A percentile compares a stretch with the other conserved stretches of the same genome.
phyloP scores from a whole-genome alignment of 441 rosid species.

The Euphorbia schlechtendalii region DNA sequence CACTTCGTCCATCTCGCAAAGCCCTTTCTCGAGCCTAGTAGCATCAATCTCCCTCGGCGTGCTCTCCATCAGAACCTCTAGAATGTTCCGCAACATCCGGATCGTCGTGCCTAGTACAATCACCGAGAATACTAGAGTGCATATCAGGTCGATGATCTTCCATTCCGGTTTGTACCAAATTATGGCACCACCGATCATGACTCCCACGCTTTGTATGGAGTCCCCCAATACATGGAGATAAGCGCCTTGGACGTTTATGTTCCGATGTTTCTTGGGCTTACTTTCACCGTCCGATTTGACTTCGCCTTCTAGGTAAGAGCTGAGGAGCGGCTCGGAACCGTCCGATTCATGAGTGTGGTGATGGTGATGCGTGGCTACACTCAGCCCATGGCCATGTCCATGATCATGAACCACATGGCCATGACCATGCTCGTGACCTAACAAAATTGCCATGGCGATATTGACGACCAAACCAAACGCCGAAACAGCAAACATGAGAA shows the following conservation, averaged over 20 bases:
- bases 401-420: constrained; percentile 29
- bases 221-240: constrained; percentile 71
- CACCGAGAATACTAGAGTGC: constrained; percentile 55
- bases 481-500: constrained; percentile 55
- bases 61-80: constrained; percentile 74
- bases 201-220: constrained; percentile 68
- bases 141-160: constrained; percentile 60
- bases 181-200: constrained; percentile 66
- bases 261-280: constrained; percentile 35
- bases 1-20: constrained; percentile 63
- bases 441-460: constrained; percentile 48
- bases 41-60: constrained; percentile 66
- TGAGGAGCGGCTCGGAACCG: constrained; percentile 28
- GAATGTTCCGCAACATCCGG: constrained; percentile 51
- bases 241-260: constrained; percentile 59
- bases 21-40: constrained; percentile 53
- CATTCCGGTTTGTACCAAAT: constrained; percentile 70
- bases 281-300: constrained; percentile 12
- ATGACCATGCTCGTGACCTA: constrained; percentile 56
- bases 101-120: constrained; percentile 52
- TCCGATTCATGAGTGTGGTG: constrained; percentile 29
- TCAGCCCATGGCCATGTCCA: constrained; percentile 18
- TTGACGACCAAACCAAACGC: constrained; percentile 59
- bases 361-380: constrained; percentile 20
- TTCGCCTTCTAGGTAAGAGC: constrained; percentile 21